Evolutionary conservation across 2,329 filamentous ascomycete genomes (phyloP).

Genomic region (Fusarium lateritium): DNA sequence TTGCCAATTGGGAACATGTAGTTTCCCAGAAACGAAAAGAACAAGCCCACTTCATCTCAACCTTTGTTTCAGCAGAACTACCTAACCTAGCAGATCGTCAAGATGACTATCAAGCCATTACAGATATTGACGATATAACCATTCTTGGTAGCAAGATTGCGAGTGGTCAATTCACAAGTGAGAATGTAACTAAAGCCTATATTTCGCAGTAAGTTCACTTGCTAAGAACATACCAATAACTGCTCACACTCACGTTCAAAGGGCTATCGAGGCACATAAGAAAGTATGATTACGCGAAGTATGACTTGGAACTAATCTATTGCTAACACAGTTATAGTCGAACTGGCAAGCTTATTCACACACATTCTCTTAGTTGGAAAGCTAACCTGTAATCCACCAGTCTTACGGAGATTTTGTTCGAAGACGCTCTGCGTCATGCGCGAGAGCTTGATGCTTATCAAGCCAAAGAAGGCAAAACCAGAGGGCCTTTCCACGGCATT

Average conservation of each 20-base stretch:
- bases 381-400: neutral
- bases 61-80: constrained; percentile 3
- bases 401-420: constrained; percentile 38
- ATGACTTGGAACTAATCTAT: fast-evolving
- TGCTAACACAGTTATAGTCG: constrained; percentile 8
- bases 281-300: neutral
- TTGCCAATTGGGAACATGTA: constrained; percentile 9
- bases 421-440: constrained; percentile 37
- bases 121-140: constrained; percentile 3
- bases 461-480: neutral
- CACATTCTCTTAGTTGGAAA: fast-evolving
- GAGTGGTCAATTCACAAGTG: neutral
- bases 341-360: constrained; percentile 15
- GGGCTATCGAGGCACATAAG: constrained; percentile 28
- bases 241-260: neutral
- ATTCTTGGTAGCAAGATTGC: neutral
- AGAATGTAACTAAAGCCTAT: constrained; percentile 15
- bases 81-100: neutral
- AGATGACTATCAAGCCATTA: neutral
- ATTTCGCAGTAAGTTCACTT: constrained; percentile 14
- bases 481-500: constrained; percentile 42
- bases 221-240: fast-evolving
- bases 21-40: constrained; percentile 15
- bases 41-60: constrained; percentile 9
- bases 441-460: constrained; percentile 28